Base-by-base conservation (phyloP, 441 rosid genomes). In the Brassica balearica region DNA sequence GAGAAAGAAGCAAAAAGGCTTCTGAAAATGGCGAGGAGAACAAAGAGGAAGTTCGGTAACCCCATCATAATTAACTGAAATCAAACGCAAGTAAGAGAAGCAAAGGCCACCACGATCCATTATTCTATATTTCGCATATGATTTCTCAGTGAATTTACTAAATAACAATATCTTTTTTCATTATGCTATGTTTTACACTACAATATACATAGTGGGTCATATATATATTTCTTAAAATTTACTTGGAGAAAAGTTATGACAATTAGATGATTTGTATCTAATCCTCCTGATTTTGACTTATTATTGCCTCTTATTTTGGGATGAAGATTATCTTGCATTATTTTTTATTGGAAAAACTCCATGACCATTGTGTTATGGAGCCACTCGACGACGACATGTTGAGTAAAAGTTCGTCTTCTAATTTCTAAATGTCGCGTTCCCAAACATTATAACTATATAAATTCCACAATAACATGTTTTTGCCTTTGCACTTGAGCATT, bases 11-110 rank as follows among this genome's bases (percentile, higher is more conserved):
- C 92, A 3, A 84, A 87, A n/a, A 72, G 82, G 71, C 88, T 96
- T 67, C 83, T 96, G 84, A 87, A 81, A 79, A 85, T 70, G 77
- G 98, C 98, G 63, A 89, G 98, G 86, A 88, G 94, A 85, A 81
- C 85, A 71, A 96, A 85, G 88, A 84, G 98, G 79, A 91, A 86
- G 80, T 76, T 79, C 48, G 74, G 73, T 51, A 85, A 85, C 78
- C 75, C 85, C 62, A 92, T 96, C 65, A 83, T 92, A 77, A 92
- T 94, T 72, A 85, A 80, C 65, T 75, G 46, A 46, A 12, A 34
- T 55, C n/a, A 55, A 58, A 71, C 27, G 68, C 46, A 80, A 61
- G 53, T 12, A 53, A 12, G 48, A 27, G 0, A 22, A 48, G 74
- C 22, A 62, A 6, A 4, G 9, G n/a, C 32, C 17, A n/a, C n/a